phyloP scores from a whole-genome alignment of 176 grass and related monocot species.

The Chrysopogon serrulatus region DNA sequence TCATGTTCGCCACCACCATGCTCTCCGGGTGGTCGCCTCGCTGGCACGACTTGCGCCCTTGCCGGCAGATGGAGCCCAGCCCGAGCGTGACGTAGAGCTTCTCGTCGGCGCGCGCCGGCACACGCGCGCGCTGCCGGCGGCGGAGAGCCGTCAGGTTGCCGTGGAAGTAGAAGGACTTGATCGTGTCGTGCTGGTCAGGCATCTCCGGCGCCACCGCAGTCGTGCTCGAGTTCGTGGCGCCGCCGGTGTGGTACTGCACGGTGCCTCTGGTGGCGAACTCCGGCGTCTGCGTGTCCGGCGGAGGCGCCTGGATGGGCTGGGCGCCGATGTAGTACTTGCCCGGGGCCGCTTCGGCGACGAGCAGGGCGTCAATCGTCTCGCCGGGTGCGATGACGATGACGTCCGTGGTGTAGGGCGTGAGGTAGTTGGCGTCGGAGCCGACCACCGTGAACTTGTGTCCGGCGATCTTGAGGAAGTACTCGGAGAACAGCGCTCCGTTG shows the following conservation, averaged over 20 bases:
- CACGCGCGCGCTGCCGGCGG: neutral
- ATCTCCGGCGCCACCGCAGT: neutral
- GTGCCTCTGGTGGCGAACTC: neutral
- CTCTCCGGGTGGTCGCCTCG: neutral
- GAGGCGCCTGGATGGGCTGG: neutral
- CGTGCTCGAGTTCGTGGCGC: neutral
- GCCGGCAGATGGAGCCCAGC: neutral
- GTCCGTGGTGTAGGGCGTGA: slow-evolving; percentile 20
- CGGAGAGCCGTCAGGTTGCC: neutral
- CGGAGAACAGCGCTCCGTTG: neutral
- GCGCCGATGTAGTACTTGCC: slow-evolving; percentile 9
- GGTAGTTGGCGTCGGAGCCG: slow-evolving; percentile 9
- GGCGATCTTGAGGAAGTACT: slow-evolving; percentile 19
- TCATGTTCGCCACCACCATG: neutral
- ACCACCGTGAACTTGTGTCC: slow-evolving; percentile 24
- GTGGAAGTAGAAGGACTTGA: neutral
- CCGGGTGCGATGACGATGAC: neutral
- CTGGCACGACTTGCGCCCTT: neutral
- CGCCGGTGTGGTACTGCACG: neutral
- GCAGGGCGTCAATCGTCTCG: slow-evolving; percentile 8
- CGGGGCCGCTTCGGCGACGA: neutral
- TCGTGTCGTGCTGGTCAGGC: neutral
- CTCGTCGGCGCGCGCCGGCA: neutral
- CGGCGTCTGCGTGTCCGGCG: neutral
- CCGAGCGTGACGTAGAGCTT: neutral